phyloP scores from a whole-genome alignment of 306 rosid species.

The Fragaria vesca region DNA sequence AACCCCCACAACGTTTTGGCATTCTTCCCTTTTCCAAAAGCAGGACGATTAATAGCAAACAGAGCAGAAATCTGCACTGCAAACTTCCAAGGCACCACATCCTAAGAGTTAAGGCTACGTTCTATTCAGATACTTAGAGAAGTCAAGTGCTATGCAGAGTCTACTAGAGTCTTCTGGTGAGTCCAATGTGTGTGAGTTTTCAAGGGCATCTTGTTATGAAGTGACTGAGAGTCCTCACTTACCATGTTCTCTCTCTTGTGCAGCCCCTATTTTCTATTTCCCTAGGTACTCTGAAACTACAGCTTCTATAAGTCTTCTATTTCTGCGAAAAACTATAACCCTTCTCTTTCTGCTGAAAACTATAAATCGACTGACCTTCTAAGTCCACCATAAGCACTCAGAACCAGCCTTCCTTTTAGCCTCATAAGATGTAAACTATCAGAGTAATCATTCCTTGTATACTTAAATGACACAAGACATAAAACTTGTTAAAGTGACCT shows the following conservation, averaged over 20 bases:
- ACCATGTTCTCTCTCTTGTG: not conserved
- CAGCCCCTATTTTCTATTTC: not conserved
- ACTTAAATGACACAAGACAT: not conserved
- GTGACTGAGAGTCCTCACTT: not conserved
- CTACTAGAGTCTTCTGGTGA: not conserved
- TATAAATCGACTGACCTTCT: not conserved
- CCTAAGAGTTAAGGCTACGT: not conserved
- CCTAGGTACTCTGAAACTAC: not conserved
- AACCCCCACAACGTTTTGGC: not conserved
- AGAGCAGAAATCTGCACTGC: not conserved
- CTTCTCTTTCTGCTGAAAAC: not conserved
- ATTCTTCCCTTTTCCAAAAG: not conserved
- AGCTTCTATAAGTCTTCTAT: not conserved
- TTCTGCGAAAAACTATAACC: not conserved
- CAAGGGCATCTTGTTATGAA: not conserved
- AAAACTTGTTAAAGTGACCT: not conserved
- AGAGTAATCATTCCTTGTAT: not conserved
- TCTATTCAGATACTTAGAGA: not conserved
- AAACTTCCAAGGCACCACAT: not conserved
- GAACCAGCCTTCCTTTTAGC: not conserved
- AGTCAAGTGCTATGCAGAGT: not conserved
- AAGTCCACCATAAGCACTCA: not conserved
- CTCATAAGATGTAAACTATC: not conserved
- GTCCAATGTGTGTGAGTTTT: not conserved
- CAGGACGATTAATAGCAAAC: not conserved